Evolutionary conservation across 129 eudicot species (phyloP).

Genomic region (Rutidosis leptorrhynchoides): DNA sequence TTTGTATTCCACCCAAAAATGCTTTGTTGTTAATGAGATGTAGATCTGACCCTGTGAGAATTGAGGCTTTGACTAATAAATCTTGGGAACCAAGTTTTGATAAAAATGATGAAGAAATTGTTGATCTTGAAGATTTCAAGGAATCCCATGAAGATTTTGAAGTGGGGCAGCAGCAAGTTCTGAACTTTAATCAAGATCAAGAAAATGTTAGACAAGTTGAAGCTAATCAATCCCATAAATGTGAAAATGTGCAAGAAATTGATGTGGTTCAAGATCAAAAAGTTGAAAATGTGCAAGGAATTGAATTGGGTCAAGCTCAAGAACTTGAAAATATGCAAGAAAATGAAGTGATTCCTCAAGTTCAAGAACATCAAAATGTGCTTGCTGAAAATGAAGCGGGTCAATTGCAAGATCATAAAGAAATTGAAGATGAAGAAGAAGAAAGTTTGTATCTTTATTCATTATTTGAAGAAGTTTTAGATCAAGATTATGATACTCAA

Average conservation of each 20-base stretch:
- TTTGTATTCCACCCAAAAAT: constrained; percentile 88
- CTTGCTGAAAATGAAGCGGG: constrained; percentile 4
- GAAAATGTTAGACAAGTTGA: constrained; percentile 9
- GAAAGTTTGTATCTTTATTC: constrained; percentile 33
- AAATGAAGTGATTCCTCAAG: constrained; percentile 12
- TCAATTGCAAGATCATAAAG: constrained; percentile 22
- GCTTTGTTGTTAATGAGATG: constrained; percentile 94
- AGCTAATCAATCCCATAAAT: constrained; percentile 14
- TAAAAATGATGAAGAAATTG: constrained; percentile 24
- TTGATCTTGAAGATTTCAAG: constrained; percentile 18
- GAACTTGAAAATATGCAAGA: constrained; percentile 23
- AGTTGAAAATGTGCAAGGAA: background rate
- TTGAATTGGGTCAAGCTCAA: constrained; percentile 9
- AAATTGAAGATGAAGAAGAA: constrained; percentile 28
- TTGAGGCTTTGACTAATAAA: constrained; percentile 59
- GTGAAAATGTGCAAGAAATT: constrained; percentile 2
- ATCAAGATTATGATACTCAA: constrained; percentile 36
- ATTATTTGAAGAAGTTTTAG: constrained; percentile 36
- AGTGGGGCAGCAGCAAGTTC: constrained; percentile 12
- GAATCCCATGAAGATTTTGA: background rate
- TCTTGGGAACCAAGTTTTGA: constrained; percentile 51
- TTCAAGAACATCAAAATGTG: constrained; percentile 9
- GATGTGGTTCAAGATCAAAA: constrained; percentile 13
- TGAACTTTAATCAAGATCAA: constrained; percentile 28
- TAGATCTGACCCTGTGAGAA: constrained; percentile 85